Evolutionary conservation across 371 early-diverging fungal species (phyloP), one percentile per base, ranked within the genome.

Genomic region (Fennellomyces sp.): DNA sequence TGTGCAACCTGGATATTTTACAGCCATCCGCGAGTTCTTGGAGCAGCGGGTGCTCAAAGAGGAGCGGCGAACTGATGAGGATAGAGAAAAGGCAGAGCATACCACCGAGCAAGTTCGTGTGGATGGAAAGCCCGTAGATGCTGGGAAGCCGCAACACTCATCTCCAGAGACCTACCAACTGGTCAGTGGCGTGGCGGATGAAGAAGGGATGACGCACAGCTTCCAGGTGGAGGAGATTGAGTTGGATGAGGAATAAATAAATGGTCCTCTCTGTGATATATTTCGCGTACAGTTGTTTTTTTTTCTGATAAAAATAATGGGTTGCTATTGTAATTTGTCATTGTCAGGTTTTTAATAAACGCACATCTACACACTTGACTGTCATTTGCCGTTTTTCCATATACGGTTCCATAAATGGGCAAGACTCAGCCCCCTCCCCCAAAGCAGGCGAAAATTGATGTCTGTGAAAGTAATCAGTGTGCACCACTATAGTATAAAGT

Each of bases 1-100:
- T 57, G 60, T 93, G 55, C 93, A 96, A 74, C 78, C 82, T 3
- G 93, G 90, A 0, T 97, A 97, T 65, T 95, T 92, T 75, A 88
- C 87, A 27, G 80, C 80, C 11, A 89, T 96, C 41, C 69, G 68
- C 15, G 77, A 76, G 25, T 80, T 69, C 42, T 49, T 80, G 31
- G 66, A 67, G 41, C 49, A 42, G 13, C 50, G 62, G 17, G 50
- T 72, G 23, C 56, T 66, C 21, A 74, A 65, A 29, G 58, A 64
- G 50, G 51, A 64, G 23, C 38, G 58, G 35, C 29, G 61, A 58
- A 50, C 52, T 21, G 58, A 62, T 11, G 51, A 58, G 50, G 41
- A 54, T 28, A 23, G 41, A 52, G 54, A 35, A 52, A 27, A 50
- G 52, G 38, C 61, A 55, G 36, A 54, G 26, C n/a, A 42, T 12